These are phyloP conservation scores for Solanum ossicruentum DNA, from an alignment of 257 asterid genomes.

Conservation along the genomic window DNA sequence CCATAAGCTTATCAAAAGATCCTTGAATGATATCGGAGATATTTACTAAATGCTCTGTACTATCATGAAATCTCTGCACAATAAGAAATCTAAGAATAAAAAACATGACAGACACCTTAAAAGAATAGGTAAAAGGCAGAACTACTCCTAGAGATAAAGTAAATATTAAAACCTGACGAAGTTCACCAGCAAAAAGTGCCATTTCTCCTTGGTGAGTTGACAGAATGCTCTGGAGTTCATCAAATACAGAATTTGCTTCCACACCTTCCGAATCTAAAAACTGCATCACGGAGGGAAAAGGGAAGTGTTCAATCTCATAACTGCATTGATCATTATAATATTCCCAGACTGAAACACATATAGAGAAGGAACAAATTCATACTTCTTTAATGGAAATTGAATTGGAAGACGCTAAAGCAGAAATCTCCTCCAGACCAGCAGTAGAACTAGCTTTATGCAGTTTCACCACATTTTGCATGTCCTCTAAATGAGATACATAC, in stretches of 20 bases:
- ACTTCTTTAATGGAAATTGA: conserved; percentile 48
- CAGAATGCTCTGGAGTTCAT: conserved; percentile 46
- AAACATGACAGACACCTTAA: background rate
- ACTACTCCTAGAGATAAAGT: background rate
- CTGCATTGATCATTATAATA: background rate
- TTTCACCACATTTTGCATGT: conserved; percentile 58
- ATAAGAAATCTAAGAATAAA: background rate
- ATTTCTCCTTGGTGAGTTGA: conserved; percentile 61
- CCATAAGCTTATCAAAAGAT: conserved; percentile 23
- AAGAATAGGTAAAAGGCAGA: background rate
- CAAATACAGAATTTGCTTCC: conserved; percentile 41
- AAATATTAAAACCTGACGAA: conserved; percentile 50
- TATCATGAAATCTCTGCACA: conserved; percentile 35
- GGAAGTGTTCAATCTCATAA: background rate
- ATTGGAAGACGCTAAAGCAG: conserved; percentile 38
- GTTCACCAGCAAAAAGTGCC: conserved; percentile 59
- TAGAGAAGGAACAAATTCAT: conserved; percentile 5
- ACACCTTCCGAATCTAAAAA: conserved; percentile 44
- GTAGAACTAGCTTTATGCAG: conserved; percentile 56
- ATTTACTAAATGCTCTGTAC: conserved; percentile 19
- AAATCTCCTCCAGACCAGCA: conserved; percentile 60
- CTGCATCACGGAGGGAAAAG: conserved; percentile 16
- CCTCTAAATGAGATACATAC: conserved; percentile 69
- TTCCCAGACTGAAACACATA: background rate
- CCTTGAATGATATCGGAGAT: conserved; percentile 28